Percentiles rank a stretch among this genome's conserved stretches.
Conservation (phyloP, 495 filamentous ascomycete genomes). For the Penicillium taxi region DNA sequence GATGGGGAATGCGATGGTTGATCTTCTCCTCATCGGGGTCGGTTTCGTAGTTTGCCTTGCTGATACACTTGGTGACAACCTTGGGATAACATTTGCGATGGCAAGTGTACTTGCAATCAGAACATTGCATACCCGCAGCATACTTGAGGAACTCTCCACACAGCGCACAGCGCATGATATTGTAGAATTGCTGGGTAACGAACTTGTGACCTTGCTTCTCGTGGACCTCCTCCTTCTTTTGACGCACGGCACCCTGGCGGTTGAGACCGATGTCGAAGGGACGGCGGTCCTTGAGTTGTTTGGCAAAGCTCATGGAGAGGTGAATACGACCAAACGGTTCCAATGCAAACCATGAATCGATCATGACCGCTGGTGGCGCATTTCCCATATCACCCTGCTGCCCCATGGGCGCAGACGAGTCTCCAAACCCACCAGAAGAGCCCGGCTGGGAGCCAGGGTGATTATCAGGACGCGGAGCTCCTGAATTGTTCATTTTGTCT, state of each 20-base stretch:
- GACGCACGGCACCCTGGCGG: slow-evolving; percentile 91
- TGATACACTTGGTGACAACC: slow-evolving; percentile 99
- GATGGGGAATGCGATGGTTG: slow-evolving; percentile 97
- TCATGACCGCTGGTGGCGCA: slow-evolving; percentile 49
- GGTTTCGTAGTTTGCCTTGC: slow-evolving; percentile 95
- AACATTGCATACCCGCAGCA: slow-evolving; percentile 96
- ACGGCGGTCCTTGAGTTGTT: slow-evolving; percentile 59
- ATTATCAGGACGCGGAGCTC: slow-evolving; percentile 27
- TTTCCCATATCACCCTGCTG: slow-evolving; percentile 22
- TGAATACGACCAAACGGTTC: slow-evolving; percentile 89
- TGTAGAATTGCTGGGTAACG: slow-evolving; percentile 95
- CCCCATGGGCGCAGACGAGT: slow-evolving; percentile 13
- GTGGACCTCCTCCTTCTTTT: slow-evolving; percentile 93
- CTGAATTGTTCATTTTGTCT: slow-evolving; percentile 71
- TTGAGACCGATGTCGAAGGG: slow-evolving; percentile 82
- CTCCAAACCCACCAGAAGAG: slow-evolving; percentile 20
- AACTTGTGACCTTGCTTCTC: slow-evolving; percentile 99
- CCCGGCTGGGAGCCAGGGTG: slow-evolving; percentile 38
- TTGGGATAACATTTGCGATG: slow-evolving; percentile 93
- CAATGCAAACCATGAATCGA: slow-evolving; percentile 94
- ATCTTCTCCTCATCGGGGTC: slow-evolving; percentile 99
- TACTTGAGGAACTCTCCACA: slow-evolving; percentile 99
- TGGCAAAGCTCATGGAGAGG: slow-evolving; percentile 77
- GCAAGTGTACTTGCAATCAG: slow-evolving; percentile 99
- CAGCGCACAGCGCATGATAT: slow-evolving; percentile 98